Percentiles rank a stretch among this genome's conserved stretches.
These are phyloP conservation scores for Ilyonectria sp. DNA, from an alignment of 2,329 filamentous ascomycete genomes.

Conservation along the genomic window DNA sequence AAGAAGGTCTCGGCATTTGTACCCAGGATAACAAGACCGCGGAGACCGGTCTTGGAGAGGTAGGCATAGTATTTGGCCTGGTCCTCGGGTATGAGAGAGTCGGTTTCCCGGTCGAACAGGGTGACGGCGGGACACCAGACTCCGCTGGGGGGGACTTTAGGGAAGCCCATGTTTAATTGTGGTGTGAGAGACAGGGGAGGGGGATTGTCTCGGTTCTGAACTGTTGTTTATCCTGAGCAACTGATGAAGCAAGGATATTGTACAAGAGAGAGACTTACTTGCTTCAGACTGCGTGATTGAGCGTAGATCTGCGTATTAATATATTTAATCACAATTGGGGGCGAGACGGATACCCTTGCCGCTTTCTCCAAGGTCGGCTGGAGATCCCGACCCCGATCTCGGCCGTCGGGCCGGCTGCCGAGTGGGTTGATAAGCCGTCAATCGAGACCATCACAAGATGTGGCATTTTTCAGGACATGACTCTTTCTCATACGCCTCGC, in stretches of 20 bases:
- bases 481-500: neutral
- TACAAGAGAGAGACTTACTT: neutral
- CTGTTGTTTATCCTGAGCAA: too few relatives aligned
- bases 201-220: neutral
- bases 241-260: too few relatives aligned
- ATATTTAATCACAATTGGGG: neutral
- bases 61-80: conserved; percentile 68
- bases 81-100: conserved; percentile 62
- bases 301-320: neutral
- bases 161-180: conserved; percentile 31
- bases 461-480: neutral
- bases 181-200: neutral
- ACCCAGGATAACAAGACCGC: conserved; percentile 68
- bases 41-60: conserved; percentile 64
- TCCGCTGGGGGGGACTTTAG: conserved; percentile 48
- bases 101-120: conserved; percentile 66
- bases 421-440: too few relatives aligned
- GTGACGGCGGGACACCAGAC: conserved; percentile 70
- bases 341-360: neutral
- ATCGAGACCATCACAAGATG: neutral
- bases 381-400: conserved; percentile 6
- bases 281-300: too few relatives aligned
- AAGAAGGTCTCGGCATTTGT: conserved; percentile 72
- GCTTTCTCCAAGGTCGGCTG: neutral
- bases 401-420: neutral